Evolutionary conservation across 208 protist species (phyloP), one percentile per base, ranked within the genome.

Genomic region (Crithidia brevicula): DNA sequence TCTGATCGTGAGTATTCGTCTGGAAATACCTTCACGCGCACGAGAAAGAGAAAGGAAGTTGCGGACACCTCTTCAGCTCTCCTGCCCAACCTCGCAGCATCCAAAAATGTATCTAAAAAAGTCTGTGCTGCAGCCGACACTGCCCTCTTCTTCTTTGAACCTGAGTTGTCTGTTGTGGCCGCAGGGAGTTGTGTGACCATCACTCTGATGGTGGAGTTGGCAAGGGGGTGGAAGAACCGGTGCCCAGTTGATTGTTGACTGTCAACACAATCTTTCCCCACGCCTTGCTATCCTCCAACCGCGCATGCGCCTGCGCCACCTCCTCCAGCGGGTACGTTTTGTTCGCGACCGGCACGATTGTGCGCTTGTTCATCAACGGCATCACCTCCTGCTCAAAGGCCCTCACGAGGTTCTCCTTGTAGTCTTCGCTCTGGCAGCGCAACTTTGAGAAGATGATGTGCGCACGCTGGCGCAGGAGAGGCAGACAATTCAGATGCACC

Each of bases 371-470:
- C 47, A 92, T 61, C 72, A 82, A 74, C 40, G 89, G 84, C 23
- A 91, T 66, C 22, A 88, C 68, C 61, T 89, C 89, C 70, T 75
- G 61, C 61, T 74, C 62, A 43, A 96, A 92, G 30, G 53, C 62
- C 30, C 50, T 22, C 16, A 92, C 82, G 11, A 96, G 68, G 30
- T 69, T 46, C 51, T 76, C 67, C 64, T 89, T 90, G 74, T 93
- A 96, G 22, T 75, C 79, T 25, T 71, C 49, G 18, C 61, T 57
- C 51, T 87, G 79, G 65, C 77, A 78, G 30, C 91, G 88, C 20
- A 93, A 75, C 59, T 82, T 92, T 20, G 88, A 89, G 65, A 91
- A 96, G 47, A 87, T 72, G 52, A 96, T 59, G 27, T 75, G 71
- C 1, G 79, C 84, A 9, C 88, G 72, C 67, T 93, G 82, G 3